Percentiles rank a stretch among this genome's conserved stretches.
phyloP scores from a whole-genome alignment of 148 eudicot species.

The Rheum nobile region DNA sequence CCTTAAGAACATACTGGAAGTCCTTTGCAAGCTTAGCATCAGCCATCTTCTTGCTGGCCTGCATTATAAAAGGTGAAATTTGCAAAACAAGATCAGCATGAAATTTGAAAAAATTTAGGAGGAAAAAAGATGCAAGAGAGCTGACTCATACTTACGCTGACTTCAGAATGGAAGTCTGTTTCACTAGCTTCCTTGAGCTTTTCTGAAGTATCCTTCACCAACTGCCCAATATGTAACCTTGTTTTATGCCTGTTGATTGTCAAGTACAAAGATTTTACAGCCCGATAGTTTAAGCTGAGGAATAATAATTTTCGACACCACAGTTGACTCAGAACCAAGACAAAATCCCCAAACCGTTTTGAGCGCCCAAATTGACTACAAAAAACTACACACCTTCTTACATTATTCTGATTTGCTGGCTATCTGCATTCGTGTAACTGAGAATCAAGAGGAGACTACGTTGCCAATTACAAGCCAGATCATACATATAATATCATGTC shows the following conservation, averaged over 20 bases:
- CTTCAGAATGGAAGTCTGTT: slow-evolving; percentile 24
- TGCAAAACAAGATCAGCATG: neutral
- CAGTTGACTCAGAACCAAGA: neutral
- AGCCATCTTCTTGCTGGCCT: slow-evolving; percentile 45
- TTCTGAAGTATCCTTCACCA: slow-evolving; percentile 42
- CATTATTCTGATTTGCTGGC: neutral
- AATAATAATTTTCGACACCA: neutral
- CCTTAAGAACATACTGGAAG: slow-evolving; percentile 40
- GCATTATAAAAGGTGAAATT: slow-evolving; percentile 8
- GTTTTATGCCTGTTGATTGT: slow-evolving; percentile 24
- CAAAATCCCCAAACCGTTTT: neutral
- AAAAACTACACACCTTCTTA: neutral
- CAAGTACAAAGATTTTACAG: neutral
- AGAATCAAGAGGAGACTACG: neutral
- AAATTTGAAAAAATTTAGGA: neutral
- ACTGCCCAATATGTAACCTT: slow-evolving; percentile 30
- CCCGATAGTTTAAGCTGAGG: no score
- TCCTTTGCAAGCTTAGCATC: slow-evolving; percentile 52
- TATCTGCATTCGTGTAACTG: neutral
- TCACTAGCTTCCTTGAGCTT: slow-evolving; percentile 41
- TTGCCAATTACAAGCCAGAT: neutral
- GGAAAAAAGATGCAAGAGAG: neutral
- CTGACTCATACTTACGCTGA: slow-evolving; percentile 27
- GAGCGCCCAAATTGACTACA: neutral
- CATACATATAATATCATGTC: neutral